Base-by-base conservation (phyloP, 495 filamentous ascomycete species). In the Xylaria scruposa region DNA sequence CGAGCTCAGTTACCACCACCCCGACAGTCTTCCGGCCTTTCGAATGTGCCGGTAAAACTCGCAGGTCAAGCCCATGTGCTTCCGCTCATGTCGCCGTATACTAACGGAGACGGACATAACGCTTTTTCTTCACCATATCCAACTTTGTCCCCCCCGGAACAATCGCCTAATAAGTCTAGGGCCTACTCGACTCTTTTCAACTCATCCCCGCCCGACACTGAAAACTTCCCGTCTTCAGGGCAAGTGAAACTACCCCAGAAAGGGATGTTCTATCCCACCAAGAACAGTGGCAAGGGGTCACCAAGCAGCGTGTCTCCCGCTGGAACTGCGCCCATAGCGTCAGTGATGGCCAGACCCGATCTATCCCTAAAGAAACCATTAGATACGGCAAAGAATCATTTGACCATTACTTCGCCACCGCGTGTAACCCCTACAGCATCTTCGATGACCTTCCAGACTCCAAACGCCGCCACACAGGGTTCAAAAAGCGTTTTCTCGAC, bases 71-170 rank as follows among this genome's bases (percentile, higher is more conserved):
- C 67, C 3, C 72, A 68, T 56, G 65, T 67, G 24, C 73, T 71
- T 31, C 70, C 59, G 15, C 76, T 73, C 7, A 69, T 77, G 26
- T 79, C 74, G 36, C 77, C 77, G 7, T 72, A 76, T 63, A 49
- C 76, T 42, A 78, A 76, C 19, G 72, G 76, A 9, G 77, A 79
- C 33, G 76, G 76, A 51, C 61, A 38, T 65, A 62, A 86, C 58
- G 78, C 82, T 26, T 85, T 84, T 73, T 83, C 83, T 40, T 84
- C 83, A 3, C 80, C 81, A 59, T 82, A 84, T 64, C 83, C 84
- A 31, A 80, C 61, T 68, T 71, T 86, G 69, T 80, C 78, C 3
- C 83, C 84, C 19, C 83, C 83, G 4, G 71, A 76, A 49, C 78
- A 79, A 69, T 81, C 80, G 31, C 79, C 80, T 42, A 78, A 78